Base-by-base conservation (phyloP, 2,329 filamentous ascomycete genomes). In the Albophoma yamanashiensis region DNA sequence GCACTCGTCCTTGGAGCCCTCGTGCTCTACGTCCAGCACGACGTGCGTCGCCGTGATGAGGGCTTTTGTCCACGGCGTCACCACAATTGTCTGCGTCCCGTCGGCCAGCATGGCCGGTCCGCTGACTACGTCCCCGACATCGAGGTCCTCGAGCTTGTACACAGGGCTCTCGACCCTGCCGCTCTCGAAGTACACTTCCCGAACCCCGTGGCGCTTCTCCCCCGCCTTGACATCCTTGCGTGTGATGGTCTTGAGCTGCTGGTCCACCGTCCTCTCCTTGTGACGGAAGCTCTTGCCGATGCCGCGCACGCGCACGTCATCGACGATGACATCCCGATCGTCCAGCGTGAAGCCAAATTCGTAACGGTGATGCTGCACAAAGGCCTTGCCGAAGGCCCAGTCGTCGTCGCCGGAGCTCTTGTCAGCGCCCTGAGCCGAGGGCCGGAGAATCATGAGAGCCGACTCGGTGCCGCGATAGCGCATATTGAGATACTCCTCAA, bases 391-490 rank as follows among this genome's bases (percentile, higher is more conserved):
- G 73, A 92, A 97, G 1, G 87, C 89, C 89, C 89, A 95, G 11
- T 87, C 82, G 31, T 89, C 84, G 8, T 84, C 86, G 31, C 73
- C 78, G 64, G 82, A 89, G 17, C 81, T 76, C 45, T 81, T 79
- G 61, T 84, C 75, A 0, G 79, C 79, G 60, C 90, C 86, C 57
- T 85, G 82, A 43, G 80, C 75, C 2, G 74, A 81, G 0, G 92
- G 91, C 72, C 88, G 91, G 64, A 94, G 76, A 56, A 96, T 85
- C 92, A 96, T 97, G 50, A 96, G 80, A 0, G 92, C 90, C 9
- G 91, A 95, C 70, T 96, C 92, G 0, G 92, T 96, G 14, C 92
- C 92, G 42, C 91, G 84, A 68, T 96, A 96, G 60, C 92, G 81
- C 87, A 97, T 92, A 70, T 97, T 96, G 60, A 97, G 66, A 61